Base-by-base conservation (phyloP, 2,329 filamentous ascomycete species). In the Ophiostoma triangulosporum region DNA sequence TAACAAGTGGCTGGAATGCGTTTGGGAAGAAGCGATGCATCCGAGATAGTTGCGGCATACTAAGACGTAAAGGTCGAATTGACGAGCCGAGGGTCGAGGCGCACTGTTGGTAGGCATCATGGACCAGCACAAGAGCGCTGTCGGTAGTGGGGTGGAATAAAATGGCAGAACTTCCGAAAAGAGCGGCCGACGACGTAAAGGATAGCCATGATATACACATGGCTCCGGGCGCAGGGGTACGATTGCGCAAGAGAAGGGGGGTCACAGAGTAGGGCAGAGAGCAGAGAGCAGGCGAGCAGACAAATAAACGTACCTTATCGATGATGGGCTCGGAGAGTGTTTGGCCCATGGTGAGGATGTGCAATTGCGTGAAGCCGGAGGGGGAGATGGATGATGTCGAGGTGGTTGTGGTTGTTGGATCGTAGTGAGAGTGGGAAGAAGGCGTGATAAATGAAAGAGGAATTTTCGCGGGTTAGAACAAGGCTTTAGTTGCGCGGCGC, bases 271-370 rank as follows among this genome's bases (percentile, higher is more conserved):
- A 31, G 29, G 35, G n/a, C n/a, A 40, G 50, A 40, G 35, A 17
- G 31, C 32, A 14, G 46, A 17, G 15, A 15, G 22, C 27, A 14
- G 31, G 31, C 52, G 12, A 35, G 29, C 50, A 48, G 58, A 33
- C 27, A 22, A 56, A 54, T 49, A 56, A 57, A 70, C 80, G 69
- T 79, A 98, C 93, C 90, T 98, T 98, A 69, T 97, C 93, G 70
- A 95, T 86, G 66, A 98, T 90, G 65, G 93, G 93, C 78, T 98
- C 93, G 66, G 91, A 97, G 68, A 98, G 84, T 71, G 93, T 98
- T 78, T 98, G 93, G 80, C 93, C 93, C 93, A 98, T 98, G 73
- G 68, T 69, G 66, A 67, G 62, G 38, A 60, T 62, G 57, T 62
- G 60, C 60, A 48, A 31, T 24, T 48, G 54, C 31, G 46, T 26